Percentiles rank a stretch among this genome's conserved stretches.
Evolutionary conservation across 805 yeast genomes (phyloP).

Genomic region (Gaillardinia entomophila): DNA sequence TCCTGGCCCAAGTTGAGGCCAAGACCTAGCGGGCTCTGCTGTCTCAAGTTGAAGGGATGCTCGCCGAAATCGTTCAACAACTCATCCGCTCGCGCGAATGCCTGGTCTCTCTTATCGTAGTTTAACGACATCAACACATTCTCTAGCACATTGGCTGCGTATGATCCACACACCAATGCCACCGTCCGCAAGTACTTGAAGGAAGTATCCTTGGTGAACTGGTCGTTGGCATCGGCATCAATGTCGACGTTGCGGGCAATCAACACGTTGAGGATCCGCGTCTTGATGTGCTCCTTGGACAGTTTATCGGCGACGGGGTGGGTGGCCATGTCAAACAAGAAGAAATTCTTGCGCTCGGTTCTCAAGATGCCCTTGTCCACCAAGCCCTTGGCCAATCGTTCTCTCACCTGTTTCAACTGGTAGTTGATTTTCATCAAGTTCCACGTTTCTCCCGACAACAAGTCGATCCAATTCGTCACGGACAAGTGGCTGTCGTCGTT

Average conservation of each 20-base stretch:
- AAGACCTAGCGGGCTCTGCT: slow-evolving; percentile 56
- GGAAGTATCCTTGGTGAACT: slow-evolving; percentile 63
- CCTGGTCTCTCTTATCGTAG: slow-evolving; percentile 87
- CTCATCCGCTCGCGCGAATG: slow-evolving; percentile 93
- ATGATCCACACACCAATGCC: slow-evolving; percentile 79
- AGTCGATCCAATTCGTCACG: slow-evolving; percentile 88
- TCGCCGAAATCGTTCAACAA: slow-evolving; percentile 75
- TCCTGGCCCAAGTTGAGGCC: slow-evolving; percentile 66
- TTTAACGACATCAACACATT: slow-evolving; percentile 72
- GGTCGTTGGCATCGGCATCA: slow-evolving; percentile 41
- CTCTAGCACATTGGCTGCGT: slow-evolving; percentile 95
- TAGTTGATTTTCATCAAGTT: slow-evolving; percentile 88
- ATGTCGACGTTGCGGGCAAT: slow-evolving; percentile 63
- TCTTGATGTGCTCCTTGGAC: slow-evolving; percentile 75
- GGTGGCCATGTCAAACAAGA: slow-evolving; percentile 96
- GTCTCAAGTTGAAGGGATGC: slow-evolving; percentile 64
- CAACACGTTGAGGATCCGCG: slow-evolving; percentile 64
- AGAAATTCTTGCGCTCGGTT: slow-evolving; percentile 92
- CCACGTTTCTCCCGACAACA: slow-evolving; percentile 96
- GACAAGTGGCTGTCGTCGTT: slow-evolving; percentile 71
- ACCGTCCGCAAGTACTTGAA: slow-evolving; percentile 73
- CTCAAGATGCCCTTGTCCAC: slow-evolving; percentile 96
- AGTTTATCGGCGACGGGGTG: slow-evolving; percentile 89
- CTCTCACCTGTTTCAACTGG: slow-evolving; percentile 96
- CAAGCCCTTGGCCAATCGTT: slow-evolving; percentile 90